Evolutionary conservation across 2,329 filamentous ascomycete genomes (phyloP), one percentile per base, ranked within the genome.

Genomic region (Colletotrichum tofieldiae): DNA sequence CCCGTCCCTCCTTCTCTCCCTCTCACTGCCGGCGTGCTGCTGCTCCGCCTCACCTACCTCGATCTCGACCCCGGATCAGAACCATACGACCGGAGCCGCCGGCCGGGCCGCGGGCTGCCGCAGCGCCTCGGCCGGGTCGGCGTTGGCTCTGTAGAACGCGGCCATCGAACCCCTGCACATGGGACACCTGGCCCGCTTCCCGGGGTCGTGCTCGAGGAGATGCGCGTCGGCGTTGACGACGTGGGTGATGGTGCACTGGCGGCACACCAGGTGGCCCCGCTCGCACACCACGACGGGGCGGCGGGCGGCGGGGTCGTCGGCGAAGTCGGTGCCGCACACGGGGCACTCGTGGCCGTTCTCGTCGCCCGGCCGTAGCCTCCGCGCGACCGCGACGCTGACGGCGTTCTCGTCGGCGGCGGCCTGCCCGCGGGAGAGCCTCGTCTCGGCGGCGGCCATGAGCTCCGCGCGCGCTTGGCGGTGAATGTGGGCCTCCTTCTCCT

Each of bases 221-320:
- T 11, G 18, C 4, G 56, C 56, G 39, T 26, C 45, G 12, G 60
- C 7, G 35, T 3, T 39, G 43, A 63, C 29, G 29, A 63, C 43
- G 32, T 29, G 32, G 41, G 26, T 20, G 26, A 49, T 12, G 60
- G 39, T 49, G 60, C 60, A 63, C 41, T 20, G 9, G 60, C 49
- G 49, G 43, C 60, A 63, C 26, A 60, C 56, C 20, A 63, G 35
- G 45, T 63, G 49, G 45, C 23, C n/a, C 12, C 35, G n/a, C 9
- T n/a, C 32, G 60, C 60, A 63, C 12, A 63, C 35, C 12, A 49
- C 35, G 41, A 63, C 60, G 60, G 60, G 60, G 32, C 60, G 60
- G 43, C 58, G 58, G 37, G 58, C 23, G 18, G 23, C 3, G 20
- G 18, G 14, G 60, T 51, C 60, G 60, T 63, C 60, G 32, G n/a